Evolutionary conservation across 2,329 filamentous ascomycete species (phyloP).

Genomic region (Berkeleyomyces rouxiae): DNA sequence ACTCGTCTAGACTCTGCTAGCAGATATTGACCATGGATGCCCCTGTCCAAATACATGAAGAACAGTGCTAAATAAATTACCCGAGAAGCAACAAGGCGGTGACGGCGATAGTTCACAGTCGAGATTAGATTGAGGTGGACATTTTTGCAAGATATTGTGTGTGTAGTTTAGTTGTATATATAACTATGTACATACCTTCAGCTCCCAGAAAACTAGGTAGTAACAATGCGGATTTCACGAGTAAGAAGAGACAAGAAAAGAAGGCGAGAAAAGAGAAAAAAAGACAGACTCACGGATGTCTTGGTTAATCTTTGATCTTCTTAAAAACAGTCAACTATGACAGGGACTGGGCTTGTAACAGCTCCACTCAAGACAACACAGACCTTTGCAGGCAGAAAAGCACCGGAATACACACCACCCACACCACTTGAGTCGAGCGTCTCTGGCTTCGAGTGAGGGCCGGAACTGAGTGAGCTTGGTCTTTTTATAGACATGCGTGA

Average conservation of each 20-base stretch:
- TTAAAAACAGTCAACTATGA: background rate
- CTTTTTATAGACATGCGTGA: too few relatives aligned
- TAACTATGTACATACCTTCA: too few relatives aligned
- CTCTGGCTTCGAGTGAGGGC: too few relatives aligned
- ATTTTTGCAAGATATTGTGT: background rate
- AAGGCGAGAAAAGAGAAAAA: background rate
- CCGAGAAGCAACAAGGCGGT: background rate
- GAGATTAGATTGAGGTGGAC: background rate
- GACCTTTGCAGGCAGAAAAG: background rate
- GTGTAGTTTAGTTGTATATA: too few relatives aligned
- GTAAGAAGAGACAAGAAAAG: background rate
- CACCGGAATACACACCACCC: background rate
- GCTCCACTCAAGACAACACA: slow-evolving; percentile 2
- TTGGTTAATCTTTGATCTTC: background rate
- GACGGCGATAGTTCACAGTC: background rate
- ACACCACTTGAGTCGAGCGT: too few relatives aligned
- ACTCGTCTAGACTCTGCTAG: background rate
- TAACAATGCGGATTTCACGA: too few relatives aligned
- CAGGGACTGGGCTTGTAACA: background rate
- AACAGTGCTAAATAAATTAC: background rate
- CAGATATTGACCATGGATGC: background rate
- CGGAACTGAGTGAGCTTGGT: too few relatives aligned
- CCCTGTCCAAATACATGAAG: background rate
- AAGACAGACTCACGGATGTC: background rate
- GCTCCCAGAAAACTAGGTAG: too few relatives aligned